Evolutionary conservation across 345 rosid genomes (phyloP).

Genomic region (Corchorus capsularis): DNA sequence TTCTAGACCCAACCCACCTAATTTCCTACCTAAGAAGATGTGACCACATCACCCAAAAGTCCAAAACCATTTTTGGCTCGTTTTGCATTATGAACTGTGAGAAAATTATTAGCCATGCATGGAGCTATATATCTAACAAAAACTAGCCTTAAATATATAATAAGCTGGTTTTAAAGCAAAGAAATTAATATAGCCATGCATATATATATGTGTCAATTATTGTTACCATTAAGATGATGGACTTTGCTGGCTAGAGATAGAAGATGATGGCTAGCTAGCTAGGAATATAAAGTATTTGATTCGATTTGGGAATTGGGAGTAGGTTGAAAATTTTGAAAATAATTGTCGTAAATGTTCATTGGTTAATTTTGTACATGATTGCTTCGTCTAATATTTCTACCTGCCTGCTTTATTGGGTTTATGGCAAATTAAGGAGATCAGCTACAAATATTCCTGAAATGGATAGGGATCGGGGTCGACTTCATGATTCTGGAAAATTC

Average conservation of each 20-base stretch:
- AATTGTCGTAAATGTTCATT: not conserved
- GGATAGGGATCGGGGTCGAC: not conserved
- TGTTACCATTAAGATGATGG: not conserved
- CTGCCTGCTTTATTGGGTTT: not conserved
- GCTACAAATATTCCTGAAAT: not conserved
- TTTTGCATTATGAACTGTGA: no score
- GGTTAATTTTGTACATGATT: not conserved
- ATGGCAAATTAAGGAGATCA: not conserved
- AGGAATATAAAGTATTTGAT: not conserved
- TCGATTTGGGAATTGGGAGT: not conserved
- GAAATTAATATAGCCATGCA: no score
- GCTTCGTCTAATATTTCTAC: not conserved
- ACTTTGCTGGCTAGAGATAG: not conserved
- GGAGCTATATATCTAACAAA: no score
- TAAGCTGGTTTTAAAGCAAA: not conserved
- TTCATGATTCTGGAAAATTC: not conserved
- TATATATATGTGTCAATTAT: not conserved
- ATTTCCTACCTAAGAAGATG: constrained; percentile 24
- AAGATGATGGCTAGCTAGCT: not conserved
- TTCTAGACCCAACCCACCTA: constrained; percentile 24
- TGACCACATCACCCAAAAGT: not conserved
- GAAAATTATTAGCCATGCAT: not conserved
- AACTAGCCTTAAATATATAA: no score
- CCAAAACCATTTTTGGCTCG: no score
- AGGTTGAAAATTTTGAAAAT: not conserved